Conservation (phyloP, 495 filamentous ascomycete species). For the Cryomyces minteri region DNA sequence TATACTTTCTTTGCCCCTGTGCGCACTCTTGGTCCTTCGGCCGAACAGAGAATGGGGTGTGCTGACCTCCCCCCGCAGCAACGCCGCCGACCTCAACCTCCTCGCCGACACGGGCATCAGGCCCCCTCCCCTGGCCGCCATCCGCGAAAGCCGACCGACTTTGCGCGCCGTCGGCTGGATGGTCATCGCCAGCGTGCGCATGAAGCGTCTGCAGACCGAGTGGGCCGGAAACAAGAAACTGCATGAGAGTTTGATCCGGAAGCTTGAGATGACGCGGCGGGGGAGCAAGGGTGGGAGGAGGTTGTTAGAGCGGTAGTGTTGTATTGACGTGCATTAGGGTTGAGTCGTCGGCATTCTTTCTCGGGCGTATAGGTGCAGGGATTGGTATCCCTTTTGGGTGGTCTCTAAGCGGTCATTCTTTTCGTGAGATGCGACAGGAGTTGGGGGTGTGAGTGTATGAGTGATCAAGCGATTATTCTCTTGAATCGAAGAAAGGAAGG, state of each 20-base stretch:
- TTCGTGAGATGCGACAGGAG: too few relatives aligned
- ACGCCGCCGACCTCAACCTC: conserved; percentile 75
- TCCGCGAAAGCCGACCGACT: conserved; percentile 21
- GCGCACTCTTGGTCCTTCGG: not conserved
- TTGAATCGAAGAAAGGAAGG: too few relatives aligned
- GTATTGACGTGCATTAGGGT: not conserved
- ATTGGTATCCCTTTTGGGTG: too few relatives aligned
- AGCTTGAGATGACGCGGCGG: conserved; percentile 5
- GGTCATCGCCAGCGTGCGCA: conserved; percentile 35
- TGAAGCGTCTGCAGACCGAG: conserved; percentile 31
- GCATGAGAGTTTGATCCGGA: conserved; percentile 14
- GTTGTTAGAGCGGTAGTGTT: not conserved
- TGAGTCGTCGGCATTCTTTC: too few relatives aligned
- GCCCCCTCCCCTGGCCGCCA: conserved; percentile 24
- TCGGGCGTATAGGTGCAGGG: too few relatives aligned
- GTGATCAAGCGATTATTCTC: too few relatives aligned
- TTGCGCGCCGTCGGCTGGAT: conserved; percentile 31
- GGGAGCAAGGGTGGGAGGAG: not conserved
- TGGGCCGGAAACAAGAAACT: conserved; percentile 22
- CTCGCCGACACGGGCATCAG: conserved; percentile 62
- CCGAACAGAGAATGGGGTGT: not conserved
- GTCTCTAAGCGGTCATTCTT: too few relatives aligned
- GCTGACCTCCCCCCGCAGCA: conserved; percentile 32
- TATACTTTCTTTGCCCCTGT: not conserved
- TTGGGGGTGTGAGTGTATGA: too few relatives aligned